Conservation (phyloP, 257 asterid genomes). For the Solanum neorickii region DNA sequence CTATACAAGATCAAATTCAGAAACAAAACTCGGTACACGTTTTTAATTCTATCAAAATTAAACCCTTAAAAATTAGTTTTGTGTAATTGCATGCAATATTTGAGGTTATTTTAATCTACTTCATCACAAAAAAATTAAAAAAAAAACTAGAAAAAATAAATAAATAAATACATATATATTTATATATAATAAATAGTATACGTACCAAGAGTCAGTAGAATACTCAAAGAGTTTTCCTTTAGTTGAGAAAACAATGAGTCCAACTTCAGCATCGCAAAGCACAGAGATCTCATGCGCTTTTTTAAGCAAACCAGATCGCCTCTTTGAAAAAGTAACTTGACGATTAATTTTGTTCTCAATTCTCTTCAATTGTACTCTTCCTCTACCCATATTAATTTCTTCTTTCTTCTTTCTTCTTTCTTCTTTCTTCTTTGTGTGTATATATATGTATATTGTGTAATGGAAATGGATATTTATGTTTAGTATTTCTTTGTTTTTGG, state of each 20-base stretch:
- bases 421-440: neutral
- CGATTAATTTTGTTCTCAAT: slow-evolving; percentile 79
- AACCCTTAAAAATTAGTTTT: neutral
- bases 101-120: neutral
- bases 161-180: neutral
- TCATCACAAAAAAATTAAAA: neutral
- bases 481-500: neutral
- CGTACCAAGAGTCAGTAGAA: slow-evolving; percentile 71
- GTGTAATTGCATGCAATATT: neutral
- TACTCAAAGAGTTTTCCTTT: slow-evolving; percentile 74
- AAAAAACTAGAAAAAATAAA: neutral
- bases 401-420: neutral
- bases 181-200: neutral
- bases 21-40: neutral
- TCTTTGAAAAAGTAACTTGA: slow-evolving; percentile 76
- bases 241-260: slow-evolving; percentile 62
- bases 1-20: neutral
- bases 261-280: slow-evolving; percentile 84
- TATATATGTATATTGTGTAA: neutral
- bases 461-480: neutral
- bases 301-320: slow-evolving; percentile 65
- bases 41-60: neutral
- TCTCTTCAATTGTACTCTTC: slow-evolving; percentile 74
- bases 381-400: slow-evolving; percentile 49
- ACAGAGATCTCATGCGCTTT: slow-evolving; percentile 86